Evolutionary conservation across 1,284 basidiomycete species (phyloP).

Genomic region (Moesziomyces sp.): DNA sequence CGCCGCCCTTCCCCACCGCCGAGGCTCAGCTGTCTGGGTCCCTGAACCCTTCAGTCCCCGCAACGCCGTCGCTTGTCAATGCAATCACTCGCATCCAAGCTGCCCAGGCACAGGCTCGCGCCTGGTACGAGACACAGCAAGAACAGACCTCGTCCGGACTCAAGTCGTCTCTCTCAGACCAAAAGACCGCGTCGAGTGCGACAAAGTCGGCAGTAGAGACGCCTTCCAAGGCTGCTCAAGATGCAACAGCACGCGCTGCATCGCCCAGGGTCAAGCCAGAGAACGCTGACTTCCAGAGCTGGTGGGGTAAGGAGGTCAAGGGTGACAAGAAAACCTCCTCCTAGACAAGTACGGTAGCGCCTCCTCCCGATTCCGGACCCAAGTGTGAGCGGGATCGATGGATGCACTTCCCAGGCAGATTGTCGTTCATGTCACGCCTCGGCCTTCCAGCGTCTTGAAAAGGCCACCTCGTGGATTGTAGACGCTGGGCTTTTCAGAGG

Average conservation of each 20-base stretch:
- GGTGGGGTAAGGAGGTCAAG: constrained; percentile 45
- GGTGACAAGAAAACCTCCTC: constrained; percentile 10
- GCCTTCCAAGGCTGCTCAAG: neutral
- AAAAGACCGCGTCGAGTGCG: constrained; percentile 1
- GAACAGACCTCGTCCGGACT: constrained; percentile 3
- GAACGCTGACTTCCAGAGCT: constrained; percentile 21
- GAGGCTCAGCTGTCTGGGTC: constrained; percentile 2
- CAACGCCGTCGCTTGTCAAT: constrained; percentile 58
- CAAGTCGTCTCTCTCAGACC: neutral
- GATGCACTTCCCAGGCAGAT: too few relatives aligned
- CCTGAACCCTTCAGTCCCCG: constrained; percentile 32
- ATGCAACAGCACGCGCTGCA: neutral
- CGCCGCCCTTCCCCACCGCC: constrained; percentile 23
- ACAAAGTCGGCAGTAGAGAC: neutral
- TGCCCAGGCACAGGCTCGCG: constrained; percentile 56
- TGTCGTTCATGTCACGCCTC: too few relatives aligned
- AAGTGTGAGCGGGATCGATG: too few relatives aligned
- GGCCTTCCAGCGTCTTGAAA: too few relatives aligned
- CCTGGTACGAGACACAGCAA: constrained; percentile 34
- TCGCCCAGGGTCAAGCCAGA: constrained; percentile 3
- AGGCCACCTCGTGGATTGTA: too few relatives aligned
- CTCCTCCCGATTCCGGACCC: too few relatives aligned
- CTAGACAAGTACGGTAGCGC: too few relatives aligned
- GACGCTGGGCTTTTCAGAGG: too few relatives aligned
- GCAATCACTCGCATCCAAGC: constrained; percentile 59